A percentile compares a stretch with the other conserved stretches of the same genome.
phyloP scores from a whole-genome alignment of 2,329 filamentous ascomycete genomes.

The Daldinia sp. region DNA sequence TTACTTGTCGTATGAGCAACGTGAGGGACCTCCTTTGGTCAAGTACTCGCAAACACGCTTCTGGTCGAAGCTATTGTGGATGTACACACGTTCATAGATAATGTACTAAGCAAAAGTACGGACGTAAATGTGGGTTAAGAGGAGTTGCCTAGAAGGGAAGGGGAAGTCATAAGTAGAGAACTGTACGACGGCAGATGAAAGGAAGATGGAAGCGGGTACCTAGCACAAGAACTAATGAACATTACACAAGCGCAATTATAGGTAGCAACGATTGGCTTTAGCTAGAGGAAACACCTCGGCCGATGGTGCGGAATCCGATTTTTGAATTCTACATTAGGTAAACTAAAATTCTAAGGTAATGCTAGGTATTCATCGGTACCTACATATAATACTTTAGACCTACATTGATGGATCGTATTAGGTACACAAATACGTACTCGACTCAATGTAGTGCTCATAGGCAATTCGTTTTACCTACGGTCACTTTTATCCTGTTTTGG shows the following conservation, averaged over 20 bases:
- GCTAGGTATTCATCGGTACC: too few relatives aligned
- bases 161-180: conserved; percentile 18
- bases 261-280: conserved; percentile 13
- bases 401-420: background rate
- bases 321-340: conserved; percentile 7
- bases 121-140: conserved; percentile 30
- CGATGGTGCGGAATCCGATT: conserved; percentile 36
- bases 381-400: too few relatives aligned
- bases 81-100: conserved; percentile 13
- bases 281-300: conserved; percentile 29
- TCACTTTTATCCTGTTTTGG: conserved; percentile 29
- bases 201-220: conserved; percentile 10
- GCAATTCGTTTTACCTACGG: conserved; percentile 10
- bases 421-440: background rate
- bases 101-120: conserved; percentile 22
- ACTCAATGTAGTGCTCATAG: background rate
- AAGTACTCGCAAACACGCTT: background rate
- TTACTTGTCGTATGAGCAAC: conserved; percentile 13
- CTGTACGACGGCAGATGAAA: conserved; percentile 28
- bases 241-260: conserved; percentile 20
- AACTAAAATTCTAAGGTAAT: conserved; percentile 12
- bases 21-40: background rate
- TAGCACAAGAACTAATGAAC: conserved; percentile 1
- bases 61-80: conserved; percentile 15
- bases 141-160: conserved; percentile 37